Base-by-base conservation (phyloP, 306 rosid genomes). In the Spatholobus suberectus region DNA sequence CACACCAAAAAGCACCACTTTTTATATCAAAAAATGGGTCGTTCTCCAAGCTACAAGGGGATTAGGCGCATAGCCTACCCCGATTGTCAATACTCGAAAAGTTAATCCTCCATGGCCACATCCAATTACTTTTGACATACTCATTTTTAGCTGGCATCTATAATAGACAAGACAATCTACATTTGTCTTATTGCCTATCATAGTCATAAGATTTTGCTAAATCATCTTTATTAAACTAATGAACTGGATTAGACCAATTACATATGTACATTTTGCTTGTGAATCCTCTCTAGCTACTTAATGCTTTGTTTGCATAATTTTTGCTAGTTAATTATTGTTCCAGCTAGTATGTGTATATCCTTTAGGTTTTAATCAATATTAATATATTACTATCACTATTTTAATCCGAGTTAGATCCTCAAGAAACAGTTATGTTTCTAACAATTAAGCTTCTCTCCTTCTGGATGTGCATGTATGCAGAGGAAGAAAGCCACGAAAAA, bases 71-170 rank as follows among this genome's bases (percentile, higher is more conserved):
- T 68, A 67, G 55, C 47, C 35, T 65, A n/a, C 71, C 81, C 46
- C 46, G 35, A 15, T 63, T 79, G 81, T 51, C 69, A 47, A 80
- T 63, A 37, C 52, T 27, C 69, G 26, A 23, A 70, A 76, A 52
- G 14, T 26, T 58, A 70, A 49, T 70, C 82, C 44, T 32, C 69
- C 54, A 37, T 12, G 6, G 27, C 51, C 8, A 27, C n/a, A 62
- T 24, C 43, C 65, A n/a, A 44, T 29, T 58, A 46, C 82, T 51
- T 80, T 81, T 70, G 41, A 63, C 83, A 74, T n/a, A 9, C 27
- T 47, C 24, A 75, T 70, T 52, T 81, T 78, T 81, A 73, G 78
- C 78, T 67, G 78, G 81, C 86, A 82, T 78, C 83, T 70, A 85
- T 63, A 23, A 57, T 70, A 52, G 37, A 69, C 62, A 70, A 51